Evolutionary conservation across 371 early-diverging fungal species (phyloP), one percentile per base, ranked within the genome.

Genomic region (Mucor saturninus): DNA sequence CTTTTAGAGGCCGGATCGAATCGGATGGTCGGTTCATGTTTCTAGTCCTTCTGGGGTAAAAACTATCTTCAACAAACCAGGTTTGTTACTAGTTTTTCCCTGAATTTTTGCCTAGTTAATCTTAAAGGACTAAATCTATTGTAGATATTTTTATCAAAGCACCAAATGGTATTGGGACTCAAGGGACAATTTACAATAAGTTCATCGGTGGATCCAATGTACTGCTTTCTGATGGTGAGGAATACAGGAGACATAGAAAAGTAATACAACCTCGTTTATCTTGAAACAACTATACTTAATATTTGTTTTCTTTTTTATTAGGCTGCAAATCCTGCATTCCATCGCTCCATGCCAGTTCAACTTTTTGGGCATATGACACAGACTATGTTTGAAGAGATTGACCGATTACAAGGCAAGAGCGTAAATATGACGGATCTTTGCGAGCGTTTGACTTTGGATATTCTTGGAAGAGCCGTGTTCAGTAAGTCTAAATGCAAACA

Each of bases 241-340:
- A 53, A 3, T 79, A 77, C 73, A 79, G 69, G 29, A 61, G 51
- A 11, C 75, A 74, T 8, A 65, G 77, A 39, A 73, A 63, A 59
- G 74, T 75, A 62, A 55, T 39, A 38, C 28, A 46, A 11, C 54
- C 14, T 5, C 5, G 43, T 43, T 2, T 43, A 43, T n/a, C 5
- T 15, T 15, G 43, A 43, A 43, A 43, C 15, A 40, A 40, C 21
- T 21, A 35, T 35, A 8, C 35, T 8, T 43, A 14, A n/a, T 43
- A 43, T n/a, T 2, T n/a, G 2, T 43, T 43, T 43, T 7, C 14
- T 10, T 21, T 49, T 43, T 14, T 43, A 14, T 43, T 43, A 59
- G 32, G 15, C 74, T 51, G 74, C 65, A 30, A 82, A 77, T 28
- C 79, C 79, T 29, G 80, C 74, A 4, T 80, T 80, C 49, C 73